Conservation (phyloP, 2,329 filamentous ascomycete species). For the Aspergillus cejpii region DNA sequence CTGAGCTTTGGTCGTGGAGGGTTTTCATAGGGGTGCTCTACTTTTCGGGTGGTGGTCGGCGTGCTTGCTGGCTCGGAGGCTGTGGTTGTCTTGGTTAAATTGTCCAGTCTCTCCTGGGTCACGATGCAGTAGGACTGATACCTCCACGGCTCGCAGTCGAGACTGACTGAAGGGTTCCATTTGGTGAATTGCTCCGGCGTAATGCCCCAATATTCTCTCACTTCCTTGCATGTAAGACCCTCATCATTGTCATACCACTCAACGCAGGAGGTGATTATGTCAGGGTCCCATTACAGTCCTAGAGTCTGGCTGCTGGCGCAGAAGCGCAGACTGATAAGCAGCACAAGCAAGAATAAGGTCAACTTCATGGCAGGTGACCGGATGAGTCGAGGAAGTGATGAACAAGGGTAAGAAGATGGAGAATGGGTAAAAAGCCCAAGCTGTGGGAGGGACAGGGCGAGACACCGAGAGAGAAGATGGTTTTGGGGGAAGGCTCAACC, state of each 20-base stretch:
- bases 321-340: not conserved
- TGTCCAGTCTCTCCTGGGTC: not conserved
- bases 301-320: not conserved
- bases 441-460: no score
- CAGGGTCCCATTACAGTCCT: not conserved
- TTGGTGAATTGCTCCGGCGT: not conserved
- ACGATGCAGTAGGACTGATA: not conserved
- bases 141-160: not conserved
- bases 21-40: no score
- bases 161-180: not conserved
- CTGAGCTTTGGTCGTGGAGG: no score
- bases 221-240: not conserved
- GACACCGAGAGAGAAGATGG: not conserved
- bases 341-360: not conserved
- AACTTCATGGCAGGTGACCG: not conserved
- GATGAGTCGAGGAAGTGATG: no score
- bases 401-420: not conserved
- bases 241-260: not conserved
- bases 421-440: no score
- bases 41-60: not conserved
- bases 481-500: not conserved
- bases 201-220: not conserved
- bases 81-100: not conserved
- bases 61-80: not conserved
- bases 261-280: not conserved